Conservation (phyloP, 257 asterid species). For the Nemophila menziesii region DNA sequence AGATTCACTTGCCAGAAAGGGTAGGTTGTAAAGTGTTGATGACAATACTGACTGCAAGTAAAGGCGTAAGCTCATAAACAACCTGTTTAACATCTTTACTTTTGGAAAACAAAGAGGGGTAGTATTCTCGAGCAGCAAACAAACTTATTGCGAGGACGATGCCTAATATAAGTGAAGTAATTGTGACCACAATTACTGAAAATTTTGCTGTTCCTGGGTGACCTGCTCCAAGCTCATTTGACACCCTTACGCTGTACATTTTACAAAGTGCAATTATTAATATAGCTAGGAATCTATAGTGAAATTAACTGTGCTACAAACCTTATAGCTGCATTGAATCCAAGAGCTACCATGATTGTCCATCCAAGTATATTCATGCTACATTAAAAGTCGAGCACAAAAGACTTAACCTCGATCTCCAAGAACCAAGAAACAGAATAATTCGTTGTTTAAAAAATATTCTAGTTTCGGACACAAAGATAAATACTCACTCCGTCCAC, state of each 20-base stretch:
- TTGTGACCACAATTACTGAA: conserved; percentile 25
- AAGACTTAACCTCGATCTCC: too few species aligned
- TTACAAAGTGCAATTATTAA: too few species aligned
- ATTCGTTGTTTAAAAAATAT: too few species aligned
- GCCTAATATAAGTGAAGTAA: conserved; percentile 21
- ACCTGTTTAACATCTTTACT: conserved; percentile 17
- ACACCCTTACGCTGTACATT: conserved; percentile 31
- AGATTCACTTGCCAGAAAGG: conserved; percentile 12
- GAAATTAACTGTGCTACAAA: too few species aligned
- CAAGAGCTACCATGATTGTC: conserved; percentile 23
- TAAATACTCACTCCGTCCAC: too few species aligned
- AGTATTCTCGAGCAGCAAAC: conserved; percentile 14
- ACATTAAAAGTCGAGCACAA: too few species aligned
- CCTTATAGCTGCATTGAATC: conserved; percentile 34
- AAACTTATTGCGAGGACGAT: conserved; percentile 12
- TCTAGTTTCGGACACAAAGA: not conserved
- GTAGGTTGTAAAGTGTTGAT: conserved; percentile 19
- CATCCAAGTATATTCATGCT: conserved; percentile 22
- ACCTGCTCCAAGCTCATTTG: conserved; percentile 45
- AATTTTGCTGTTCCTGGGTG: conserved; percentile 42
- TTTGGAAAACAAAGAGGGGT: conserved; percentile 30
- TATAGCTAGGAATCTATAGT: too few species aligned
- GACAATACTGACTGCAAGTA: conserved; percentile 24
- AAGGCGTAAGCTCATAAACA: conserved; percentile 32
- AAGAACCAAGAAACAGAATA: too few species aligned